Base-by-base conservation (phyloP, 2,329 filamentous ascomycete species). In the Neofusicoccum ribis region DNA sequence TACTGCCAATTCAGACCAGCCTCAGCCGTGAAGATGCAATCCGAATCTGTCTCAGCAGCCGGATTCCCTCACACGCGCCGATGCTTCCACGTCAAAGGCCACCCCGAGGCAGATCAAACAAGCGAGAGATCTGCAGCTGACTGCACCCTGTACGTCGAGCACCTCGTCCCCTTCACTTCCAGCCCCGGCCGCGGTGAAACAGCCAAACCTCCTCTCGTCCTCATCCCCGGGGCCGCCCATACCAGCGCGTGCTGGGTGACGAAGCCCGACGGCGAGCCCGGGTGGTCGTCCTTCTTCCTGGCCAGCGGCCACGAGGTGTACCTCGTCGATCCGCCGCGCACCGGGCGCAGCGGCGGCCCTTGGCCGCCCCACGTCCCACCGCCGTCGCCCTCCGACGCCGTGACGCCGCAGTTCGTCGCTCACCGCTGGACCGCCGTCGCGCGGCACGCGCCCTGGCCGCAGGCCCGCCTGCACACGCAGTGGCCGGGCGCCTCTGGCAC, bases 251-350 rank as follows among this genome's bases (percentile, higher is more conserved):
- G 27, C 23, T 23, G 27, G 27, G 27, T 31, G 27, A 79, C 78
- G 36, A 85, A 82, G 20, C 82, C 83, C 4, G 81, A 85, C 64
- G 80, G 80, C 46, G 72, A 77, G 12, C 75, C 75, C 7, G 82
- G 82, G 14, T 84, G 82, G 82, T 79, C 82, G 0, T 81, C 80
- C 3, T 76, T 76, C 63, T 84, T 84, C 69, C 67, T 84, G 11
- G 67, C 71, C 5, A 73, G 77, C 20, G 80, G 82, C 15, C 81
- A 82, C 70, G 78, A 80, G 44, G 74, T 83, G 52, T 84, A 83
- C 70, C 72, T 84, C 49, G 74, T 80, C 12, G 83, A 85, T 67
- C 78, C 82, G 66, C 76, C 80, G 2, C 76, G 76, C 27, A 78
- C 80, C 15, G 83, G 80, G 23, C 79, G 83, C 41, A 82, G 27